Percentiles rank a stretch among this genome's conserved stretches.
phyloP scores from a whole-genome alignment of 2,329 filamentous ascomycete species.

The Onygenales sp. region DNA sequence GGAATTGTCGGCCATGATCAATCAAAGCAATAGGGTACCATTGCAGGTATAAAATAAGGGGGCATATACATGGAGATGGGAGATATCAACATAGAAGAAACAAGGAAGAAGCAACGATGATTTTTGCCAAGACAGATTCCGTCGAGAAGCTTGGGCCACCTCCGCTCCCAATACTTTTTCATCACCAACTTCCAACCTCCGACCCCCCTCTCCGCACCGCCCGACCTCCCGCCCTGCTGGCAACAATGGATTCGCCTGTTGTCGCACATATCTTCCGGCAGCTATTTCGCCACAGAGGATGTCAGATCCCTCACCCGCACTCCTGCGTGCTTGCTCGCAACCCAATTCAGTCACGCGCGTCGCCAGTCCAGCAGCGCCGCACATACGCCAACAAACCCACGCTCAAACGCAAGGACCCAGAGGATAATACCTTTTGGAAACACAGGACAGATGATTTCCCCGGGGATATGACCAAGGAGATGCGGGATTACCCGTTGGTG shows the following conservation, averaged over 20 bases:
- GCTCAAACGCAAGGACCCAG: conserved; percentile 22
- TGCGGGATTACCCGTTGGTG: conserved; percentile 71
- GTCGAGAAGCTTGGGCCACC: conserved; percentile 18
- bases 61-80: background rate
- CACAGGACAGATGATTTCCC: conserved; percentile 69
- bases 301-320: conserved; percentile 43
- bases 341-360: conserved; percentile 1
- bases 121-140: conserved; percentile 2
- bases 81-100: background rate
- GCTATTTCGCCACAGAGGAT: conserved; percentile 67
- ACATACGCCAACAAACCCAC: conserved; percentile 28
- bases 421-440: conserved; percentile 70
- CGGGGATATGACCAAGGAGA: conserved; percentile 69
- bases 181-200: conserved; percentile 8
- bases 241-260: conserved; percentile 68
- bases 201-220: conserved; percentile 13
- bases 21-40: background rate
- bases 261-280: conserved; percentile 72
- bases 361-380: conserved; percentile 23
- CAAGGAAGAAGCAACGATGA: background rate
- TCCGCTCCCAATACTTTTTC: conserved; percentile 7
- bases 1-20: conserved; percentile 24
- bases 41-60: background rate
- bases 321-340: conserved; percentile 16
- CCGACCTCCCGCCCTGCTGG: conserved; percentile 7